phyloP scores from a whole-genome alignment of 305 asterid species.

The Fraxinus floribunda region DNA sequence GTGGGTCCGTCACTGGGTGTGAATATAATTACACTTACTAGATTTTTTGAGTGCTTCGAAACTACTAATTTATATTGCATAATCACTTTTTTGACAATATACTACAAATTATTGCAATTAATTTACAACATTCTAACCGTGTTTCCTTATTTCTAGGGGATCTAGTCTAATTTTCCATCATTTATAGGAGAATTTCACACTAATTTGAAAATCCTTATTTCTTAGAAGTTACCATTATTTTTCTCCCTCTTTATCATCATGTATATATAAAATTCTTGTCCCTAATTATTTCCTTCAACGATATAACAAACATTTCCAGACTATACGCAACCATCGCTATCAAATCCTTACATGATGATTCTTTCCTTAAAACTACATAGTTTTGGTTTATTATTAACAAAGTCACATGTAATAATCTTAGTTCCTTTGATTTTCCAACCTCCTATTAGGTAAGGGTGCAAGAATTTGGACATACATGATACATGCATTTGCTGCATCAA shows the following conservation, averaged over 20 bases:
- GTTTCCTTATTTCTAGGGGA: not conserved
- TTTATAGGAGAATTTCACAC: not conserved
- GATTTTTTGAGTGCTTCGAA: not conserved
- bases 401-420: not conserved
- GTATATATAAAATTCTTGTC: not conserved
- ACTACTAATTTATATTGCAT: not conserved
- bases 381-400: not conserved
- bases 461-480: not conserved
- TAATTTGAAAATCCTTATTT: too few relatives aligned
- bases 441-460: not conserved
- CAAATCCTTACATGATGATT: not conserved
- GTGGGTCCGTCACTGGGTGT: not conserved
- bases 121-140: not conserved
- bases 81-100: not conserved
- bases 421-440: not conserved
- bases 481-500: slow-evolving; percentile 1
- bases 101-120: not conserved
- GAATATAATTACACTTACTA: not conserved
- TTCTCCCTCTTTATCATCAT: not conserved
- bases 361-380: not conserved
- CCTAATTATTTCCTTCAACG: not conserved
- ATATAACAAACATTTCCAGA: not conserved
- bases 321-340: not conserved
- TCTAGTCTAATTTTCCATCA: not conserved
- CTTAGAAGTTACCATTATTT: not conserved